A percentile compares a stretch with the other conserved stretches of the same genome.
These are phyloP conservation scores for Kwoniella shivajii DNA, from an alignment of 1,284 basidiomycete species.

Conservation along the genomic window DNA sequence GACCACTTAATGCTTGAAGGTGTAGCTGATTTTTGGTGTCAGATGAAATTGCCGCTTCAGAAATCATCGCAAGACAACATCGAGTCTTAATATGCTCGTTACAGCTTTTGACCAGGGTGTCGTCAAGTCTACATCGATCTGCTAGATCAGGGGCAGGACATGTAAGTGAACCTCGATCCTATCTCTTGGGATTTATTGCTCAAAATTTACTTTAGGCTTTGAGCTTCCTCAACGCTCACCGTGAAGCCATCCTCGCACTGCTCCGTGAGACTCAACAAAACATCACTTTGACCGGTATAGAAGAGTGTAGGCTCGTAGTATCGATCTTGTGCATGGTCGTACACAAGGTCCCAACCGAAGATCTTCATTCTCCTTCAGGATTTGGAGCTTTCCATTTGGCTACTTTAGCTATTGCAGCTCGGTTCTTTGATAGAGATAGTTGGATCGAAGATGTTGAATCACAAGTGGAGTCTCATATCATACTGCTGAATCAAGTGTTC, in stretches of 20 bases:
- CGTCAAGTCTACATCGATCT: constrained; percentile 35
- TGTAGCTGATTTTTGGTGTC: background rate
- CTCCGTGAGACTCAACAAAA: constrained; percentile 55
- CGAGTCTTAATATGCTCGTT: constrained; percentile 39
- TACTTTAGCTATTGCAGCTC: constrained; percentile 73
- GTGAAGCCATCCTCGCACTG: constrained; percentile 57
- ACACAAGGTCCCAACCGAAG: constrained; percentile 57
- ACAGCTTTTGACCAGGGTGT: constrained; percentile 38
- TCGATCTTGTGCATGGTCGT: constrained; percentile 56
- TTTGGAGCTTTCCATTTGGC: constrained; percentile 83
- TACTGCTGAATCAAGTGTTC: constrained; percentile 47
- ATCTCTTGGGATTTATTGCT: background rate
- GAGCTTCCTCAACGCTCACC: constrained; percentile 58
- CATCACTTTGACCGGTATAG: constrained; percentile 53
- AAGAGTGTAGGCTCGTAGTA: constrained; percentile 57
- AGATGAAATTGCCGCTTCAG: constrained; percentile 25
- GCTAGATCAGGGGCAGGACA: constrained; percentile 36
- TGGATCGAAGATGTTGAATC: constrained; percentile 64
- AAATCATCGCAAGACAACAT: constrained; percentile 42
- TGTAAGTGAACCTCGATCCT: constrained; percentile 20
- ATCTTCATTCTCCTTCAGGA: constrained; percentile 67
- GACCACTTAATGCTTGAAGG: background rate
- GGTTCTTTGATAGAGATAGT: constrained; percentile 66
- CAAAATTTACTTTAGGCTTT: constrained; percentile 45
- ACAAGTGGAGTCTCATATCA: constrained; percentile 25